Evolutionary conservation across 352 stramenopile species (phyloP), one percentile per base, ranked within the genome.

Genomic region (Phytophthora pistaciae): DNA sequence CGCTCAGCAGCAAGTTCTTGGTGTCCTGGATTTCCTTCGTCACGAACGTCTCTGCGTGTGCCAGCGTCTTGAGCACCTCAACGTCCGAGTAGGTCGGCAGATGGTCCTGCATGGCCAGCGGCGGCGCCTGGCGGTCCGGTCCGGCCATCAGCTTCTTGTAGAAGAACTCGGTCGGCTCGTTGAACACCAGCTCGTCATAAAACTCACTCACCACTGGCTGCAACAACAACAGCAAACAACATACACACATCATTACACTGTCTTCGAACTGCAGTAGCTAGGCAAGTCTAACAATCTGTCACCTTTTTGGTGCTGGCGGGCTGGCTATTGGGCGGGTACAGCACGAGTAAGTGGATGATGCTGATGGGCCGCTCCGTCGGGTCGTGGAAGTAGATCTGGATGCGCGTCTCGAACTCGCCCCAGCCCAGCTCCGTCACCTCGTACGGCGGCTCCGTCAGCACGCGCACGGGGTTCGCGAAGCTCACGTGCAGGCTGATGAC

Each of bases 181-280:
- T 98, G 80, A 99, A 99, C n/a, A 99, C 96, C 5, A 99, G 91
- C 78, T 99, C 97, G 73, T 99, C 97, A 84, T 99, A 99, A 61
- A 94, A 97, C 81, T 99, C 97, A 36, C 88, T 91, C 27, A 99
- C 87, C 14, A 99, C 97, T 2, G 96, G 95, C 86, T 97, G 65
- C n/a, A 42, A 33, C 38, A 56, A 50, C 14, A 53, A 64, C n/a
- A 38, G 25, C 23, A 54, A 59, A 46, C 29, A 44, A 44, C 36
- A 44, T 16, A 40, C 36, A 42, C 38, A 44, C 14, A 44, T 44
- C 13, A 44, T n/a, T 44, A 14, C 14, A 14, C 38, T 18, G 16
- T 4, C 38, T 5, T 8, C 5, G 4, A 56, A 23, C 33, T 7
- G 5, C 56, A 49, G 18, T 69, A 20, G 70, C 50, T 11, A 48